A percentile compares a stretch with the other conserved stretches of the same genome.
phyloP scores from a whole-genome alignment of 768 basidiomycete species.

The Daedaleopsis nitida region DNA sequence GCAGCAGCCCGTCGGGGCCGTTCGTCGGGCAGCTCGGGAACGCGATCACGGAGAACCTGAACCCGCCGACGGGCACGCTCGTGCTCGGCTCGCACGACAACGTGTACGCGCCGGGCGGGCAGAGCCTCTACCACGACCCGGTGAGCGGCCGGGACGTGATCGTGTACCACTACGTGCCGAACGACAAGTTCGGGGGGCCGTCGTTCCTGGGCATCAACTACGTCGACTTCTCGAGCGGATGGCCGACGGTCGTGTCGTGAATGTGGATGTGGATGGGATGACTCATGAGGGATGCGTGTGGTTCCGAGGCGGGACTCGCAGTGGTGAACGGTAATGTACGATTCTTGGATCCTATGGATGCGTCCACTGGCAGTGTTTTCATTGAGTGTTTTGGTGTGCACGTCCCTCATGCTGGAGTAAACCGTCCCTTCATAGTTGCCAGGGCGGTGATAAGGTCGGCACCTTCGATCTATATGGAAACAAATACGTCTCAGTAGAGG shows the following conservation, averaged over 20 bases:
- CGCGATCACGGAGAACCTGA: background rate
- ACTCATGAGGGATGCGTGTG: too few species aligned
- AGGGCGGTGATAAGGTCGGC: too few species aligned
- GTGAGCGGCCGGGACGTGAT: slow-evolving; percentile 3
- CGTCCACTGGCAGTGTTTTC: too few species aligned
- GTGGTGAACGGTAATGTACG: too few species aligned
- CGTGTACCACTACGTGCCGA: background rate
- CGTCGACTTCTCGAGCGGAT: slow-evolving; percentile 1
- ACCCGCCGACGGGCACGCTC: background rate
- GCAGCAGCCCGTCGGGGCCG: background rate
- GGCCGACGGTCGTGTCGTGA: background rate
- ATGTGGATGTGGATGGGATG: too few species aligned
- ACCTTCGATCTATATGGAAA: too few species aligned
- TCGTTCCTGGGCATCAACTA: slow-evolving; percentile 6
- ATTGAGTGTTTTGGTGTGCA: too few species aligned
- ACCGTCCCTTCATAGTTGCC: too few species aligned
- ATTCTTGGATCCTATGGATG: too few species aligned
- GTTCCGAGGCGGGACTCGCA: too few species aligned
- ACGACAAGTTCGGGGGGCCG: slow-evolving; percentile 4
- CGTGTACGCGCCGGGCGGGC: slow-evolving; percentile 3
- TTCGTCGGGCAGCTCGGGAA: slow-evolving; percentile 1
- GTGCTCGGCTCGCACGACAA: slow-evolving; percentile 5
- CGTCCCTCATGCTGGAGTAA: too few species aligned
- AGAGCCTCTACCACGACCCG: slow-evolving; percentile 2
- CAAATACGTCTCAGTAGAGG: too few species aligned